Conservation (phyloP, 805 yeast genomes). For the Wickerhamiella azyma region DNA sequence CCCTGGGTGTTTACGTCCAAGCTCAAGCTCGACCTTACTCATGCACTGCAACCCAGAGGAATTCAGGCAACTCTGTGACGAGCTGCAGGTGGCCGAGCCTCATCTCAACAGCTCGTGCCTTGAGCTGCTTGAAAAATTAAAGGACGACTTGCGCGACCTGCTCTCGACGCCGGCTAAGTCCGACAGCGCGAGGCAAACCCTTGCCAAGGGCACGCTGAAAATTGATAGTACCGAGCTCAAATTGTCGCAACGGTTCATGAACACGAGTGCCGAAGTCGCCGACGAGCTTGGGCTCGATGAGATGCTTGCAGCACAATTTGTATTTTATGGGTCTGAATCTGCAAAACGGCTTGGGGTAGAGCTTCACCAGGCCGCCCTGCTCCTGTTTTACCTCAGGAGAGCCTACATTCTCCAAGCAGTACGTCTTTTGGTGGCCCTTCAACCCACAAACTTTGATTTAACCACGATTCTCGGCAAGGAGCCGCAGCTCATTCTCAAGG, state of each 20-base stretch:
- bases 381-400: constrained; percentile 53
- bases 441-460: constrained; percentile 1
- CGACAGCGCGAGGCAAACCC: constrained; percentile 24
- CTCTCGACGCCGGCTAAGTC: constrained; percentile 27
- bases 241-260: constrained; percentile 52
- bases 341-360: constrained; percentile 28
- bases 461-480: constrained; percentile 6
- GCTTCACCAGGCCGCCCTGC: constrained; percentile 36
- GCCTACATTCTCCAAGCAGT: constrained; percentile 50
- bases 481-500: constrained; percentile 34
- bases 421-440: constrained; percentile 12
- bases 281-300: constrained; percentile 69
- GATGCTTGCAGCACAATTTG: constrained; percentile 53
- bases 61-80: constrained; percentile 21
- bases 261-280: constrained; percentile 42
- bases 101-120: constrained; percentile 1
- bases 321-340: constrained; percentile 34
- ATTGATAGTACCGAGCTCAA: constrained; percentile 44
- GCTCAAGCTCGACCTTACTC: neutral
- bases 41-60: constrained; percentile 25
- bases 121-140: constrained; percentile 13
- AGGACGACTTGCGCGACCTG: constrained; percentile 26
- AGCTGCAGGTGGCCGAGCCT: constrained; percentile 11
- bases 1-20: too few species aligned
- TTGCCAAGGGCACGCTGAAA: constrained; percentile 30